A percentile compares a stretch with the other conserved stretches of the same genome.
These are phyloP conservation scores for Quercus dentata DNA, from an alignment of 306 rosid species.

Conservation along the genomic window DNA sequence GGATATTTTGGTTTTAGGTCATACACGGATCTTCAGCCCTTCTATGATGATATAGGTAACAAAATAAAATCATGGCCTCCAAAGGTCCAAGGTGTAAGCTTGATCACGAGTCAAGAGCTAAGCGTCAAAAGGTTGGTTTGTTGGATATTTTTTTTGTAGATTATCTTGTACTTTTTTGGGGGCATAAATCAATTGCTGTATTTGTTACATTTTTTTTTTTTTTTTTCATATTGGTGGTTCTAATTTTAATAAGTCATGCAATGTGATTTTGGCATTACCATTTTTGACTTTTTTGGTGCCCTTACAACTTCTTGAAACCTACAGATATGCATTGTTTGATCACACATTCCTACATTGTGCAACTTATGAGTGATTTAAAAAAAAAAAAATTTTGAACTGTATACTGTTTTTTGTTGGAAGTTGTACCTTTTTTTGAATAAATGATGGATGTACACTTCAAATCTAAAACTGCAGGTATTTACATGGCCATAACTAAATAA, in stretches of 20 bases:
- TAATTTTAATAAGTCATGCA: background rate
- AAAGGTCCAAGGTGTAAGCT: constrained; percentile 83
- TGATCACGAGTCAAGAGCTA: constrained; percentile 75
- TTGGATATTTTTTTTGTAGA: background rate
- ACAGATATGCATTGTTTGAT: background rate
- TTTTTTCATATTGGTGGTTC: background rate
- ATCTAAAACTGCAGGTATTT: background rate
- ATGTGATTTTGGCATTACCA: background rate
- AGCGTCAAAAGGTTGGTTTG: constrained; percentile 79
- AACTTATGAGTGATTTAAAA: background rate
- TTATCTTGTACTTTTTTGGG: background rate
- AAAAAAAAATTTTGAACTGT: background rate
- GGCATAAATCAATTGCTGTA: background rate
- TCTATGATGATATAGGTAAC: constrained; percentile 5
- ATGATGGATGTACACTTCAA: background rate
- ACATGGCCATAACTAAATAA: background rate
- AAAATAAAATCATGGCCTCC: constrained; percentile 59
- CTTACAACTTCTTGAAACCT: background rate
- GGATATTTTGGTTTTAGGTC: constrained; percentile 7
- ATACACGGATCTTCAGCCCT: constrained; percentile 8
- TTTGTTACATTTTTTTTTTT: background rate
- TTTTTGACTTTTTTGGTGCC: background rate
- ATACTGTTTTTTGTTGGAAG: background rate
- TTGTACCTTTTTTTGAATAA: background rate
- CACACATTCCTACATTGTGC: background rate